Evolutionary conservation across 164 flowering plant species (phyloP), one percentile per base, ranked within the genome.

Genomic region (Chloranthus sessilifolius): DNA sequence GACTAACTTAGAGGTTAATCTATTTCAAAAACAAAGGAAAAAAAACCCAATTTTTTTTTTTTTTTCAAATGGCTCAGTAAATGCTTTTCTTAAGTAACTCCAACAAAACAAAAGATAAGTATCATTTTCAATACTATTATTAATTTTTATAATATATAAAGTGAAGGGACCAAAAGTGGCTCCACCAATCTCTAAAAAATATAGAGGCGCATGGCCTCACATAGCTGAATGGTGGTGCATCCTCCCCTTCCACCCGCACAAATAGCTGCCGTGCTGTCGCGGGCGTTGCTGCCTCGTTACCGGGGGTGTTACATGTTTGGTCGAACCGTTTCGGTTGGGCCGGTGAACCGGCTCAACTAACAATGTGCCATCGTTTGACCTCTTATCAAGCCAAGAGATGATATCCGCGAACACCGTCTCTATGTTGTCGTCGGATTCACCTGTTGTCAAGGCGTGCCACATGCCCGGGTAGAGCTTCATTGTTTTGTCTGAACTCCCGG

Each of bases 381-480:
- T 82, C 64, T 74, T 77, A 65, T 84, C 90, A 0, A 89, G 88
- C 99, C 99, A 94, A 2, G 66, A 50, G 33, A 77, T 59, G 49
- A 94, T 87, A 58, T 94, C 97, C 1, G 69, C 48, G 33, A 89
- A 94, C 5, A 89, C 99, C 0, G 67, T 72, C 57, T 83, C 86
- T 0, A 89, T 52, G 47, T 86, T 89, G 24, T 73, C 57, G 42
- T 86, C 95, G 0, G 97, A 95, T 56, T 94, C 97, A 1, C 99
- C 99, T 0, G 80, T 66, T 4, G 97, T 89, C 45, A 94, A 62
- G 7, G 71, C 92, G 30, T 94, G 99, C 97, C 99, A 94, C 99
- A 94, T 89, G 43, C 78, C 97, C 0, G 88, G 79, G 58, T 94
- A 94, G 31, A 89, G 43, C 53, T 78, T 86, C 6, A 86, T 63